These are phyloP conservation scores for Pythium volutum DNA, from an alignment of 352 stramenopile species.

Conservation along the genomic window DNA sequence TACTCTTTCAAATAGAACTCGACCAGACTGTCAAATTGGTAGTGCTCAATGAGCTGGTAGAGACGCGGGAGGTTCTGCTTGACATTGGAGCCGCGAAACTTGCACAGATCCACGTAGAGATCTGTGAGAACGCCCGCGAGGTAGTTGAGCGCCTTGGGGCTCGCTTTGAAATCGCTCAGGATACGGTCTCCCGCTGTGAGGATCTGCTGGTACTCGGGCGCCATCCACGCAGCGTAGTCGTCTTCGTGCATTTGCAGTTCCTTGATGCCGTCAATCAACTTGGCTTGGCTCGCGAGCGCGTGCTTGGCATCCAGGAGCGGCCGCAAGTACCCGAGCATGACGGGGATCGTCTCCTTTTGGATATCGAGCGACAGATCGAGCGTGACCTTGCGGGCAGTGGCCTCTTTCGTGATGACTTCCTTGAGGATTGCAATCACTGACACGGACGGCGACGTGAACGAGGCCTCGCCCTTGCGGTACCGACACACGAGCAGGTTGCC, in stretches of 20 bases:
- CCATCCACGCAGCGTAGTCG: constrained; percentile 69
- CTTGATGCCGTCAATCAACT: constrained; percentile 83
- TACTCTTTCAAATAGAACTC: constrained; percentile 61
- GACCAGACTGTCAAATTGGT: constrained; percentile 73
- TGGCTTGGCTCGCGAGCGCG: constrained; percentile 66
- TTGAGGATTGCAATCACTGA: constrained; percentile 86
- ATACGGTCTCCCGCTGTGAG: constrained; percentile 64
- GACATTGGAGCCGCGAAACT: constrained; percentile 76
- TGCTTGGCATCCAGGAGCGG: constrained; percentile 70
- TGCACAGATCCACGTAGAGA: constrained; percentile 83
- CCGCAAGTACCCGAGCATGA: constrained; percentile 65
- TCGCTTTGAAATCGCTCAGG: constrained; percentile 65
- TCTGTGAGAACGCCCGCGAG: constrained; percentile 78
- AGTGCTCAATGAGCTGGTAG: constrained; percentile 79
- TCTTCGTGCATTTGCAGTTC: constrained; percentile 82
- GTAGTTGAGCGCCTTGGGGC: constrained; percentile 72
- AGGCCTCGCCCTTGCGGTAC: constrained; percentile 71
- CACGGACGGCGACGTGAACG: constrained; percentile 72
- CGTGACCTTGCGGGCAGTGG: constrained; percentile 70
- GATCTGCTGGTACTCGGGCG: constrained; percentile 78
- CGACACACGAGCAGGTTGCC: constrained; percentile 69
- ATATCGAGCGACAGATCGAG: constrained; percentile 81
- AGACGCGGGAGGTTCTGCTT: constrained; percentile 69
- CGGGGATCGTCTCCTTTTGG: constrained; percentile 70
- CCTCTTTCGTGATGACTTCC: constrained; percentile 83